phyloP scores from a whole-genome alignment of 2,329 filamentous ascomycete species.

The Cladosporium sp. region DNA sequence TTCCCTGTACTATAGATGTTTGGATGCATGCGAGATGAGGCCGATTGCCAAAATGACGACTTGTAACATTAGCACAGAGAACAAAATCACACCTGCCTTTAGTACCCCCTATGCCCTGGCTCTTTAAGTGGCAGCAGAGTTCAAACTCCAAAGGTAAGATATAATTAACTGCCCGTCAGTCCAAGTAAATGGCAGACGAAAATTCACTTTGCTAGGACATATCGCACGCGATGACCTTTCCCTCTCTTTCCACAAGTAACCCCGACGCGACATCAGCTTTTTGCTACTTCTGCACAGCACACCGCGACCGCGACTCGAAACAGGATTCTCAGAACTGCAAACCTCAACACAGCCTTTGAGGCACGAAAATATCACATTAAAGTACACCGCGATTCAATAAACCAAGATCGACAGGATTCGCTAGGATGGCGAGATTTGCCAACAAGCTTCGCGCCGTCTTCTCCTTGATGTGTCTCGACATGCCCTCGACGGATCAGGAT shows the following conservation, averaged over 20 bases:
- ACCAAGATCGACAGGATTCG: neutral
- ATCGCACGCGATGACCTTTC: neutral
- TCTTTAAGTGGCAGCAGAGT: neutral
- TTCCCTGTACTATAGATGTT: neutral
- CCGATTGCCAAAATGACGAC: neutral
- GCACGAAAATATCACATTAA: neutral
- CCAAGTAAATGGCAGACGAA: neutral
- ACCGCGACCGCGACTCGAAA: neutral
- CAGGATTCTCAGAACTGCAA: neutral
- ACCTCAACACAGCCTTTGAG: neutral
- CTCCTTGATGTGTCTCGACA: neutral
- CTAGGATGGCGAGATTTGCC: neutral
- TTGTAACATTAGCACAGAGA: neutral
- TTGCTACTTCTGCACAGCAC: neutral
- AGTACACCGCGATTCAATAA: neutral
- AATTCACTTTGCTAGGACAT: neutral
- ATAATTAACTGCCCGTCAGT: neutral
- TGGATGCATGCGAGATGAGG: neutral
- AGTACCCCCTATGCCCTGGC: neutral
- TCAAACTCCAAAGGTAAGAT: neutral
- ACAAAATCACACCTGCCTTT: neutral
- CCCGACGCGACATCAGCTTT: neutral
- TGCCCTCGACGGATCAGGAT: neutral
- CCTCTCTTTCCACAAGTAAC: neutral
- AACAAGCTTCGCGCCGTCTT: neutral